These are phyloP conservation scores for Saposhnikovia divaricata DNA, from an alignment of 129 eudicot genomes.

Conservation along the genomic window DNA sequence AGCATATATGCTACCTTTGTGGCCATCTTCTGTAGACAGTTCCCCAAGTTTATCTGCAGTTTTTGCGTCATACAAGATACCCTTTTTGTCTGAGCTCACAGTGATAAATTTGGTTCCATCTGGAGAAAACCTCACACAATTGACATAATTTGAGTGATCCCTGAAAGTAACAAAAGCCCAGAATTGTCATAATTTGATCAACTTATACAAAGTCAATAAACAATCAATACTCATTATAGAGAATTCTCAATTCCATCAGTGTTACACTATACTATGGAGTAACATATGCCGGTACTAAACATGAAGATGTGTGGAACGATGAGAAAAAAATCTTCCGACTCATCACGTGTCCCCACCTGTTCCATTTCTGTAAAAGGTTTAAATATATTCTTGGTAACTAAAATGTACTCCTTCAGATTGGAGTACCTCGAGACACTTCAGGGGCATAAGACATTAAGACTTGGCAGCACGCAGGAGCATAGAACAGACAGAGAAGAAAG, in stretches of 20 bases:
- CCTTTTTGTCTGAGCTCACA: conserved; percentile 93
- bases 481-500: neutral
- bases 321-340: neutral
- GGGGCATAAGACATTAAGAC: neutral
- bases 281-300: neutral
- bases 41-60: conserved; percentile 80
- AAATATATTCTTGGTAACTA: neutral
- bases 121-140: conserved; percentile 94
- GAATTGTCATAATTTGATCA: neutral
- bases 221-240: neutral
- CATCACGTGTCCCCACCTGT: neutral
- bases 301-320: neutral
- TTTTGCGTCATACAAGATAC: conserved; percentile 78
- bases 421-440: neutral
- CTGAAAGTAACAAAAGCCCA: conserved; percentile 28
- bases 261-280: neutral
- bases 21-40: conserved; percentile 70
- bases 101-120: conserved; percentile 89
- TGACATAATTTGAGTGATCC: conserved; percentile 85
- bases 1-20: conserved; percentile 95
- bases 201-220: neutral
- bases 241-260: neutral
- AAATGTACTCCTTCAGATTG: neutral
- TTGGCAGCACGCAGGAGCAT: neutral
- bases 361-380: neutral